Evolutionary conservation across 148 eudicot genomes (phyloP).

Genomic region (Polygonum aviculare): DNA sequence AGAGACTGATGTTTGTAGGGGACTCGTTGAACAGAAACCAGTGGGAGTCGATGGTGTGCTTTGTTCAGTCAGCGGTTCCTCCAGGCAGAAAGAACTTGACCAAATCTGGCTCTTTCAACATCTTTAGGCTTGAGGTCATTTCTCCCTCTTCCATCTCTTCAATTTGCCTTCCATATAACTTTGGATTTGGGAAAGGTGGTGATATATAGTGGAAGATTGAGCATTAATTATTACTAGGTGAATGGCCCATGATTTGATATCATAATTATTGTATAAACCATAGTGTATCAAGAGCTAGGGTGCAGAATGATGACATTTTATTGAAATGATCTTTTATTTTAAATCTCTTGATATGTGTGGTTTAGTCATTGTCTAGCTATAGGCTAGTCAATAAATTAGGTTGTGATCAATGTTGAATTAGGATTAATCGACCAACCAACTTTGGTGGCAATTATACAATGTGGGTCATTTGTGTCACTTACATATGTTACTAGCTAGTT

Average conservation of each 20-base stretch:
- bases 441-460: not conserved
- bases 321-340: not conserved
- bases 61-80: constrained; percentile 80
- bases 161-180: no score
- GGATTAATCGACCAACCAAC: not conserved
- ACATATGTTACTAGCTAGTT: not conserved
- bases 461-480: not conserved
- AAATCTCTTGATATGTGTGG: not conserved
- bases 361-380: not conserved
- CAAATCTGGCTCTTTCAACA: constrained; percentile 66
- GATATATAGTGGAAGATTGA: not conserved
- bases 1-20: constrained; percentile 96
- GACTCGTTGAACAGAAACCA: constrained; percentile 92
- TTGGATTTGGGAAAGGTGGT: not conserved
- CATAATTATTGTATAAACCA: not conserved
- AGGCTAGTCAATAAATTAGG: not conserved
- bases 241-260: not conserved
- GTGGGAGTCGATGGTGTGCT: constrained; percentile 98
- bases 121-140: constrained; percentile 65
- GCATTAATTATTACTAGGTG: not conserved
- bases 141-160: not conserved
- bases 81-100: constrained; percentile 53
- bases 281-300: not conserved
- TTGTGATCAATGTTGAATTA: not conserved
- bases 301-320: not conserved